Percentiles rank a stretch among this genome's conserved stretches.
These are phyloP conservation scores for Penicillium psychrosexuale DNA, from an alignment of 2,329 filamentous ascomycete genomes.

Conservation along the genomic window DNA sequence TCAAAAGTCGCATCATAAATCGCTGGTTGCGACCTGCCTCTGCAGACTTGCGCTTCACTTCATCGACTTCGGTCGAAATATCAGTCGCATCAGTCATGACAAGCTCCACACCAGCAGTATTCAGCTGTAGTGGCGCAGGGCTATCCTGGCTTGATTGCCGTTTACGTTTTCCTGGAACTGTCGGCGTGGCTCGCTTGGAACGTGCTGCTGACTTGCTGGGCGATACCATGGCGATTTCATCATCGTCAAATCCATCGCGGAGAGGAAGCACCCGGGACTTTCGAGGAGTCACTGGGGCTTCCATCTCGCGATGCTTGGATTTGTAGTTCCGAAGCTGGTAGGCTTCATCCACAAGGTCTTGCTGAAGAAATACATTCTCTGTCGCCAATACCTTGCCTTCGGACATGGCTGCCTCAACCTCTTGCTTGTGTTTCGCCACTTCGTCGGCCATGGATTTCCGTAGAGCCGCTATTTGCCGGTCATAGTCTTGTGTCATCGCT, in stretches of 20 bases:
- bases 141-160: conserved; percentile 52
- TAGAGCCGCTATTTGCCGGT: conserved; percentile 51
- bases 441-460: conserved; percentile 55
- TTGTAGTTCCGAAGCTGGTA: conserved; percentile 46
- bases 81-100: conserved; percentile 28
- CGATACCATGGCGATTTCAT: conserved; percentile 55
- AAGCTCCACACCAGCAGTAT: conserved; percentile 26
- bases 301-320: conserved; percentile 36
- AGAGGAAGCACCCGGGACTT: conserved; percentile 49
- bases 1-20: conserved; percentile 55
- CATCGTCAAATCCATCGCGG: conserved; percentile 63
- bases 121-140: conserved; percentile 49
- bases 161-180: conserved; percentile 58
- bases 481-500: conserved; percentile 52
- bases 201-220: conserved; percentile 51
- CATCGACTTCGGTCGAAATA: conserved; percentile 24
- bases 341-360: conserved; percentile 57
- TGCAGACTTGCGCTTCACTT: conserved; percentile 27
- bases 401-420: conserved; percentile 53
- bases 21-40: conserved; percentile 27
- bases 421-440: conserved; percentile 51
- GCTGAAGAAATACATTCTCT: conserved; percentile 58
- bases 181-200: conserved; percentile 54
- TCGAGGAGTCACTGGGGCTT: conserved; percentile 50
- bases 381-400: conserved; percentile 57